Conservation (phyloP, 2,329 filamentous ascomycete genomes). For the Aspergillus ochraceus region DNA sequence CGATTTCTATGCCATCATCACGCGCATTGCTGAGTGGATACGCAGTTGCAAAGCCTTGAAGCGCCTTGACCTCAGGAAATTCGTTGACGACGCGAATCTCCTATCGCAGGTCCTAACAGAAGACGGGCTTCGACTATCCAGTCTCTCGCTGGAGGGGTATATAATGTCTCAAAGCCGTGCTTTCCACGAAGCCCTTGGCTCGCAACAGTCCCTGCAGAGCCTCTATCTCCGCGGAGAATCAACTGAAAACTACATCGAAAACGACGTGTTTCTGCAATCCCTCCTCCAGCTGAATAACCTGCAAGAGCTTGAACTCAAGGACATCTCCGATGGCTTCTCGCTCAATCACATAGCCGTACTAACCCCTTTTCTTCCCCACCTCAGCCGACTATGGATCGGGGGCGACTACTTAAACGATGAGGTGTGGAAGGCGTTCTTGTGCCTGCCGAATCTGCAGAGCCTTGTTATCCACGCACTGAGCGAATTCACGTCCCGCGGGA, state of each 20-base stretch:
- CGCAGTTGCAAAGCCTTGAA: constrained; percentile 53
- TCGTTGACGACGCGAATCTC: constrained; percentile 51
- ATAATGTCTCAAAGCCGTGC: constrained; percentile 20
- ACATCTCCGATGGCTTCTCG: constrained; percentile 35
- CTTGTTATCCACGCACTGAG: constrained; percentile 33
- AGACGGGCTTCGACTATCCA: constrained; percentile 26
- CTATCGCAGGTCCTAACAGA: constrained; percentile 29
- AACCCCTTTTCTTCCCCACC: constrained; percentile 26
- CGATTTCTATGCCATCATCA: constrained; percentile 51
- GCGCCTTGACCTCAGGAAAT: constrained; percentile 51
- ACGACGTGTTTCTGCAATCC: constrained; percentile 30
- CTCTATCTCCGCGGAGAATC: constrained; percentile 33
- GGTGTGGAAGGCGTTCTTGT: constrained; percentile 25
- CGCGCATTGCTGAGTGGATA: constrained; percentile 56
- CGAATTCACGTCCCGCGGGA: constrained; percentile 32
- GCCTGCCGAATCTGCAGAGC: constrained; percentile 27
- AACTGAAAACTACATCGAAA: constrained; percentile 26
- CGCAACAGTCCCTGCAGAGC: constrained; percentile 27
- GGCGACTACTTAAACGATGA: constrained; percentile 31
- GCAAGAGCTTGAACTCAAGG: constrained; percentile 33
- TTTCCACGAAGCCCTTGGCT: constrained; percentile 30
- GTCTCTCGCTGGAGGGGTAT: constrained; percentile 31
- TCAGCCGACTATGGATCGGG: constrained; percentile 35
- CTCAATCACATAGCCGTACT: constrained; percentile 30
- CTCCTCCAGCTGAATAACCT: constrained; percentile 30